A percentile compares a stretch with the other conserved stretches of the same genome.
These are phyloP conservation scores for Chimonanthus salicifolius DNA, from an alignment of 164 flowering plant species.

Conservation along the genomic window DNA sequence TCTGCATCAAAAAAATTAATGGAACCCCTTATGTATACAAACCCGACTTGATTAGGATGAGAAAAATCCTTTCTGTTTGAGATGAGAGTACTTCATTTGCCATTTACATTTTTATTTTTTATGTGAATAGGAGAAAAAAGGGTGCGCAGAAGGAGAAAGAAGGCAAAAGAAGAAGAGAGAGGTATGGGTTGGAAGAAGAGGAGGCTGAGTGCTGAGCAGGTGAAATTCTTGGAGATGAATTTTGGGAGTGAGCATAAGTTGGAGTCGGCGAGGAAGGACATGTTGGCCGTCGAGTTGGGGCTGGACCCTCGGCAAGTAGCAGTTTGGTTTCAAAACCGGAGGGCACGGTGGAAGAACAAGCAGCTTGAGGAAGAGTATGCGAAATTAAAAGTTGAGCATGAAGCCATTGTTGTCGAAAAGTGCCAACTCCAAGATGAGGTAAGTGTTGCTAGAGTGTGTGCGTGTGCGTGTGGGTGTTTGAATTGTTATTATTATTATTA, in stretches of 20 bases:
- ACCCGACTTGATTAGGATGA: no score
- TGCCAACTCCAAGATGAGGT: slow-evolving; percentile 71
- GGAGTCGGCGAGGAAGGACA: slow-evolving; percentile 59
- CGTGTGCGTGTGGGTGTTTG: not conserved
- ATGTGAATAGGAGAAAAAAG: slow-evolving; percentile 25
- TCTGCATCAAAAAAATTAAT: not conserved
- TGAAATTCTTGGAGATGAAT: slow-evolving; percentile 35
- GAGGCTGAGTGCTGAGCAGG: slow-evolving; percentile 54
- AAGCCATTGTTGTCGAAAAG: slow-evolving; percentile 40
- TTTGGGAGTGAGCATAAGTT: slow-evolving; percentile 59
- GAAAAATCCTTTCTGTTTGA: not conserved
- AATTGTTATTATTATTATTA: no score
- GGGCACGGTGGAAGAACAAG: slow-evolving; percentile 73
- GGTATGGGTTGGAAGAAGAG: slow-evolving; percentile 39
- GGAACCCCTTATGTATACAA: not conserved
- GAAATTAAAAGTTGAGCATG: slow-evolving; percentile 36
- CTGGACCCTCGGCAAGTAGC: slow-evolving; percentile 72
- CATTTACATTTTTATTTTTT: not conserved
- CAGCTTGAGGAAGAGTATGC: slow-evolving; percentile 56
- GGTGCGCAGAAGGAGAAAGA: slow-evolving; percentile 37
- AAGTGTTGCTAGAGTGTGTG: not conserved
- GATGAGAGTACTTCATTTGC: not conserved
- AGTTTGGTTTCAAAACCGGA: slow-evolving; percentile 75
- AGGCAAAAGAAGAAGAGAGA: slow-evolving; percentile 25
- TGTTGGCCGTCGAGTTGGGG: slow-evolving; percentile 54